phyloP scores from a whole-genome alignment of 2,329 filamentous ascomycete species.

The Parastagonospora avenae region DNA sequence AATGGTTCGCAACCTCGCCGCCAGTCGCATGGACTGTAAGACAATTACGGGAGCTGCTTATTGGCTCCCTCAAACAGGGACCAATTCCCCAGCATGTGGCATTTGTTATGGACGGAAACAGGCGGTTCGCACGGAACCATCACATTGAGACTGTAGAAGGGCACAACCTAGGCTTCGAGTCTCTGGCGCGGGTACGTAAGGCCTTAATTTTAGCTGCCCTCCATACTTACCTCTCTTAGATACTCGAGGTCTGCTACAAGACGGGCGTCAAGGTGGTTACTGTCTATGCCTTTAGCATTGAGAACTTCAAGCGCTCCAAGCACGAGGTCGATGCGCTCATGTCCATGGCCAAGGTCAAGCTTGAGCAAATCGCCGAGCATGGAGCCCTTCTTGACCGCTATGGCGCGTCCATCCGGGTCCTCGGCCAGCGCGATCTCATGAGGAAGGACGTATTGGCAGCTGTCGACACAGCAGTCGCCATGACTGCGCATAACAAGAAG shows the following conservation, averaged over 20 bases:
- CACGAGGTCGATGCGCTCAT: conserved; percentile 97
- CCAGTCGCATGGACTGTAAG: conserved; percentile 88
- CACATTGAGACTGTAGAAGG: conserved; percentile 97
- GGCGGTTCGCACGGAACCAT: conserved; percentile 86
- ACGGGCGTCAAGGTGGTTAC: conserved; percentile 95
- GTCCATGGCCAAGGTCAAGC: conserved; percentile 95
- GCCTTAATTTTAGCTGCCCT: neutral
- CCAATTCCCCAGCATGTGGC: conserved; percentile 93
- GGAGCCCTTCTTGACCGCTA: conserved; percentile 93
- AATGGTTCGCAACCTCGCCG: conserved; percentile 85
- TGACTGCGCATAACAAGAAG: conserved; percentile 87
- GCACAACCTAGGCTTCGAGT: conserved; percentile 94
- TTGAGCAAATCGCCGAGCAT: conserved; percentile 89
- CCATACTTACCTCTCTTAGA: conserved; percentile 55
- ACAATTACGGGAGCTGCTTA: conserved; percentile 79
- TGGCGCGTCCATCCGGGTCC: conserved; percentile 81
- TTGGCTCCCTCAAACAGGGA: conserved; percentile 86
- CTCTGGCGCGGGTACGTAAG: conserved; percentile 75
- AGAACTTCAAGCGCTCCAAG: conserved; percentile 97
- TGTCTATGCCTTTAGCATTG: conserved; percentile 97
- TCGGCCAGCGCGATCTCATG: conserved; percentile 84
- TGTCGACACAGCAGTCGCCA: conserved; percentile 81
- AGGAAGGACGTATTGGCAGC: conserved; percentile 86
- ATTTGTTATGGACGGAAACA: conserved; percentile 99
- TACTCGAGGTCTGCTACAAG: conserved; percentile 98